Percentiles rank a stretch among this genome's conserved stretches.
Evolutionary conservation across 345 rosid genomes (phyloP).

Genomic region (Adansonia digitata): DNA sequence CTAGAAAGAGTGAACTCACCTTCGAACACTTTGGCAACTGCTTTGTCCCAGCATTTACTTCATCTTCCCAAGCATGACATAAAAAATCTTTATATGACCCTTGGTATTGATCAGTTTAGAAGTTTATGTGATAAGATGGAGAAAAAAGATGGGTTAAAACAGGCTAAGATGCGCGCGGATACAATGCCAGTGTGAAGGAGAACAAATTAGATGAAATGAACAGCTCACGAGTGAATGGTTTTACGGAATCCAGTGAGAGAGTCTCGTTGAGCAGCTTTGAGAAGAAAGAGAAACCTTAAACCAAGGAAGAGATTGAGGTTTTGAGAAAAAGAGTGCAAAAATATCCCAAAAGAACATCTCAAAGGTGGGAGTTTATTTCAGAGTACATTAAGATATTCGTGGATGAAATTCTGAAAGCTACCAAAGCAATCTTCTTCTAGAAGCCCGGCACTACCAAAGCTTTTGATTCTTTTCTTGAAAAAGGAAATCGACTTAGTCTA

Average conservation of each 20-base stretch:
- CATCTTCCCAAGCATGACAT: slow-evolving; percentile 59
- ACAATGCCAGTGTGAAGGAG: slow-evolving; percentile 26
- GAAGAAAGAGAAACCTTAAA: slow-evolving; percentile 80
- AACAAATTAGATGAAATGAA: slow-evolving; percentile 42
- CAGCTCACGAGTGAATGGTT: slow-evolving; percentile 47
- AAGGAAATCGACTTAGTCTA: slow-evolving; percentile 71
- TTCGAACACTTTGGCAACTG: slow-evolving; percentile 67
- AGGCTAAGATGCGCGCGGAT: slow-evolving; percentile 57
- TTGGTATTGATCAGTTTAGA: slow-evolving; percentile 58
- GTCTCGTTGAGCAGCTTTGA: slow-evolving; percentile 28
- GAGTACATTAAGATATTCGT: slow-evolving; percentile 91
- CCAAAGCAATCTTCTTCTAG: slow-evolving; percentile 86
- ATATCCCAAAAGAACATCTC: slow-evolving; percentile 87
- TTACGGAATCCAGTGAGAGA: slow-evolving; percentile 38
- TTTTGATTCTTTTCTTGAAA: slow-evolving; percentile 96
- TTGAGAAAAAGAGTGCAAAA: slow-evolving; percentile 83
- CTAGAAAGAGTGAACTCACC: slow-evolving; percentile 78
- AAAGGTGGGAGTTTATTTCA: slow-evolving; percentile 94
- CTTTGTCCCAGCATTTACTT: slow-evolving; percentile 49
- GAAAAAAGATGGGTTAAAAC: slow-evolving; percentile 46
- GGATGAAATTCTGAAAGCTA: slow-evolving; percentile 90
- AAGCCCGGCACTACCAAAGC: slow-evolving; percentile 89
- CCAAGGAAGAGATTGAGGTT: slow-evolving; percentile 80
- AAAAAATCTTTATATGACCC: slow-evolving; percentile 70
- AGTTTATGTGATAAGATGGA: slow-evolving; percentile 69